Base-by-base conservation (phyloP, 192 early-diverging fungal genomes). In the Backusella macrospora region DNA sequence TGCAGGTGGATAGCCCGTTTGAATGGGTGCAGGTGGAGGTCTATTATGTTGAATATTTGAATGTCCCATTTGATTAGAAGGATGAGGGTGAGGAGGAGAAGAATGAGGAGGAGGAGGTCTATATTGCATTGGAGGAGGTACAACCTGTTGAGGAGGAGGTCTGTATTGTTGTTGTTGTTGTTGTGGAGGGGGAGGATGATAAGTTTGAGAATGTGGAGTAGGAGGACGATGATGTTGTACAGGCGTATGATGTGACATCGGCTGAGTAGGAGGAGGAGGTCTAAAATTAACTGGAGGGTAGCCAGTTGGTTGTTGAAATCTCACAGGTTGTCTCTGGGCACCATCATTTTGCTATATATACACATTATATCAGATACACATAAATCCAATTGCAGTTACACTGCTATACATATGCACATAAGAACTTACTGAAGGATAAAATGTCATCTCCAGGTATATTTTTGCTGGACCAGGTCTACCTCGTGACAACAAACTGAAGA, bases 181-280 rank as follows among this genome's bases (percentile, higher is more conserved):
- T 13, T 65, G 43, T 21, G 55, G 59, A 12, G 46, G 72, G 5
- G 42, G 37, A 44, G 62, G 6, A 34, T 29, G 62, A 40, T 37
- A 39, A 52, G n/a, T 15, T 13, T 38, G 47, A 42, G 34, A 15
- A 8, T 48, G 38, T 1, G 64, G 43, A 34, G 44, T 46, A 9
- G 63, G 73, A 18, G 72, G 64, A 52, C 46, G 44, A 18, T 39
- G 44, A 34, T 21, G 72, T 12, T 13, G 45, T 5, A 40, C n/a
- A 40, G 40, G 38, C 15, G 70, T 9, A 15, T 70, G 73, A 6
- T 78, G 70, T 46, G 77, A 43, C 75, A 73, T 7, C 76, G 69
- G 14, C 18, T 48, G 43, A 34, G 44, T 45, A 9, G 63, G 73
- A 18, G 72, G 64, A 52, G 69, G 40, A 8, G 44, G 37, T 47